A percentile compares a stretch with the other conserved stretches of the same genome.
These are phyloP conservation scores for Arthrobotrys megalospora DNA, from an alignment of 2,329 filamentous ascomycete species.

Conservation along the genomic window DNA sequence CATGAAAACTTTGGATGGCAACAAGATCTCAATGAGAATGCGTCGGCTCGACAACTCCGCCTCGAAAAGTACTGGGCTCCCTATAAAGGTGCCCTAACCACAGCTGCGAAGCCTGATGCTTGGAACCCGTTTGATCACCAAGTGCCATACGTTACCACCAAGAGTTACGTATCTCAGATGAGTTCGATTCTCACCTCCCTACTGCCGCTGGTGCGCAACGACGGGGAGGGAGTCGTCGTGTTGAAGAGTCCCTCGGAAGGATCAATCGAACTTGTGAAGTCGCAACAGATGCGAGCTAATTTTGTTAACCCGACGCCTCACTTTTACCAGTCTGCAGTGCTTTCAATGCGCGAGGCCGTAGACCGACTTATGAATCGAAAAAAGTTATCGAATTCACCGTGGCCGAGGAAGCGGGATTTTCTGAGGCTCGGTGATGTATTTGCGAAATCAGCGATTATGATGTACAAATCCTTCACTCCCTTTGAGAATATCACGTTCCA, in stretches of 20 bases:
- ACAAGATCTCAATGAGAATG: neutral
- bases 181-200: neutral
- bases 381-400: neutral
- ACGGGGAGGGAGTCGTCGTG: conserved; percentile 48
- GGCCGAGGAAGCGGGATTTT: conserved; percentile 8
- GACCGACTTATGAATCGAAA: neutral
- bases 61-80: conserved; percentile 48
- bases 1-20: conserved; percentile 29
- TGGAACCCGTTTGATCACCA: conserved; percentile 21
- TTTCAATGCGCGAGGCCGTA: neutral
- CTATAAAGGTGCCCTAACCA: conserved; percentile 23
- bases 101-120: neutral
- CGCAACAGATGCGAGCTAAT: conserved; percentile 8
- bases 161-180: conserved; percentile 18
- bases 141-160: neutral
- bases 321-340: conserved; percentile 1
- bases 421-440: conserved; percentile 19
- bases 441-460: conserved; percentile 37
- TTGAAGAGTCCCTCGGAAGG: conserved; percentile 21
- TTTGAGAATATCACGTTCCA: conserved; percentile 43
- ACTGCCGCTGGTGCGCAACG: conserved; percentile 34
- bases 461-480: conserved; percentile 26
- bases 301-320: conserved; percentile 36
- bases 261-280: neutral
- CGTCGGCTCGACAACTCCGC: neutral